A percentile compares a stretch with the other conserved stretches of the same genome.
These are phyloP conservation scores for Panaeolus cyanescens DNA, from an alignment of 768 basidiomycete species.

Conservation along the genomic window DNA sequence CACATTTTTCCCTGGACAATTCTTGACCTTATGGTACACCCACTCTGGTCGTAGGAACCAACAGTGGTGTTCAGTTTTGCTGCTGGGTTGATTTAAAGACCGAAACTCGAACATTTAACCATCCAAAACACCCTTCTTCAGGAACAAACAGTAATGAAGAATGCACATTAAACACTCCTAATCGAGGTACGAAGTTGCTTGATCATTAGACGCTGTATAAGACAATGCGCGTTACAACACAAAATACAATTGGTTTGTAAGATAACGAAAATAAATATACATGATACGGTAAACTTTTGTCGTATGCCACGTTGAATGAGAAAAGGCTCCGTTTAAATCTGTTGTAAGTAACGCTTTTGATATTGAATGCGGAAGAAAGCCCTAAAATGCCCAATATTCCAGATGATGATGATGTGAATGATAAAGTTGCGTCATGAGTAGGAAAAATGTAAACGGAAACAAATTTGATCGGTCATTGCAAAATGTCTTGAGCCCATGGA, in stretches of 20 bases:
- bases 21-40: background rate
- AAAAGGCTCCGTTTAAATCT: background rate
- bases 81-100: background rate
- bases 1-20: background rate
- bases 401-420: too few species aligned
- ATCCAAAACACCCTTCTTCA: too few species aligned
- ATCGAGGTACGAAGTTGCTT: too few species aligned
- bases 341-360: background rate
- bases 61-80: background rate
- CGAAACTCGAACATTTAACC: background rate
- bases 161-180: too few species aligned
- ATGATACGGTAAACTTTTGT: background rate
- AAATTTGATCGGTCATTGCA: background rate
- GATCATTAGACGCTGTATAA: too few species aligned
- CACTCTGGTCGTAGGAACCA: background rate
- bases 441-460: background rate
- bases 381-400: background rate
- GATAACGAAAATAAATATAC: background rate
- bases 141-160: too few species aligned
- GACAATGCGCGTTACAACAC: background rate
- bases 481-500: constrained; percentile 18
- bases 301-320: background rate
- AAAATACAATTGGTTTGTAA: background rate
- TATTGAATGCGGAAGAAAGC: background rate
- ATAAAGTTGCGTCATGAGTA: background rate